phyloP scores from a whole-genome alignment of 139 green algal species.

The Ulvella scutata region DNA sequence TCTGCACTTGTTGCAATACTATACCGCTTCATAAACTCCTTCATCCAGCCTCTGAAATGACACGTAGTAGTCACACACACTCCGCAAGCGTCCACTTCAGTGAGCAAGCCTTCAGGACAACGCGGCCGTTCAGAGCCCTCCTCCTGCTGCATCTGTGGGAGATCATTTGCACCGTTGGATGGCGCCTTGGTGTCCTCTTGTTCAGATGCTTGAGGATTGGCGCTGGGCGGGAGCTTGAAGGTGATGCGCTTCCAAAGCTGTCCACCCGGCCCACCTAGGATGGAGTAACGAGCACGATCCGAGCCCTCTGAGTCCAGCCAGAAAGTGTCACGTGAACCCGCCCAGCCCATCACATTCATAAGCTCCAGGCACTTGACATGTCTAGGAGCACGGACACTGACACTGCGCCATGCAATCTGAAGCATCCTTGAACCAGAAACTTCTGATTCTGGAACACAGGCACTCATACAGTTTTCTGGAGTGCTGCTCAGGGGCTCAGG shows the following conservation, averaged over 20 bases:
- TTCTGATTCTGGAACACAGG: no score
- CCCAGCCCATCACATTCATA: not conserved
- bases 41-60: not conserved
- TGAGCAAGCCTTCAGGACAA: not conserved
- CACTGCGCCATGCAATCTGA: no score
- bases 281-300: constrained; percentile 77
- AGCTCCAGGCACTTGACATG: no score
- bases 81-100: not conserved
- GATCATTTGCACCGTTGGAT: not conserved
- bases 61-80: not conserved
- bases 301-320: constrained; percentile 77
- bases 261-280: constrained; percentile 71
- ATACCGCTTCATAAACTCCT: not conserved
- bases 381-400: no score
- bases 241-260: constrained; percentile 56
- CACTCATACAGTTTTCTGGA: no score
- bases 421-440: no score
- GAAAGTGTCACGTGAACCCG: constrained; percentile 45
- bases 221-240: constrained; percentile 34
- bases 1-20: constrained; percentile 1
- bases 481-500: no score
- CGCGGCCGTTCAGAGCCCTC: no score
- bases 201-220: no score
- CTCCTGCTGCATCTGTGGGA: no score
- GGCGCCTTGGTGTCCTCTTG: no score